phyloP scores from a whole-genome alignment of 495 filamentous ascomycete genomes.

The Lineolata rhizophorae region DNA sequence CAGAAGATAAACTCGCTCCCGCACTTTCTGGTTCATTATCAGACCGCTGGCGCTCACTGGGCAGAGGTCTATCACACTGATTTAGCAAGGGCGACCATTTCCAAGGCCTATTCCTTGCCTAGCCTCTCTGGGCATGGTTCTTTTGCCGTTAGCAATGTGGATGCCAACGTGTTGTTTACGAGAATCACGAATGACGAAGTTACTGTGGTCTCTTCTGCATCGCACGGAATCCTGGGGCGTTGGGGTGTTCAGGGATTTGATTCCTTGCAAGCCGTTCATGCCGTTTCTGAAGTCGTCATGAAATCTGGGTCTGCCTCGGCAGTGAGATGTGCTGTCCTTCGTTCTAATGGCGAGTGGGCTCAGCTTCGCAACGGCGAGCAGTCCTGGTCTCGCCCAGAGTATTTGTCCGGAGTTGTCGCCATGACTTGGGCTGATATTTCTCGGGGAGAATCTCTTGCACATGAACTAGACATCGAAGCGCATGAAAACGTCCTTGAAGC shows the following conservation, averaged over 20 bases:
- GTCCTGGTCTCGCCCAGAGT: slow-evolving; percentile 66
- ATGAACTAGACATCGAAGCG: slow-evolving; percentile 65
- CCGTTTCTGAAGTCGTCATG: slow-evolving; percentile 63
- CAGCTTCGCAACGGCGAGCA: slow-evolving; percentile 61
- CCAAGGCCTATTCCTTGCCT: slow-evolving; percentile 56
- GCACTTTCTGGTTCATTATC: slow-evolving; percentile 71
- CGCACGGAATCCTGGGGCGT: slow-evolving; percentile 49
- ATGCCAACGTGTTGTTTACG: slow-evolving; percentile 73
- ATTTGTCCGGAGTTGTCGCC: slow-evolving; percentile 48
- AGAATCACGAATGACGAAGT: slow-evolving; percentile 51
- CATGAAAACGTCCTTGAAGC: slow-evolving; percentile 58
- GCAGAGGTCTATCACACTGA: slow-evolving; percentile 76
- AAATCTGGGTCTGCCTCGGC: slow-evolving; percentile 41
- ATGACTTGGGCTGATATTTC: slow-evolving; percentile 53
- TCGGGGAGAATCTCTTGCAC: slow-evolving; percentile 48
- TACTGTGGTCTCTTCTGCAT: slow-evolving; percentile 50
- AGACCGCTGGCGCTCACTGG: slow-evolving; percentile 45
- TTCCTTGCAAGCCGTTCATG: slow-evolving; percentile 29
- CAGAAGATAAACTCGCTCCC: slow-evolving; percentile 42
- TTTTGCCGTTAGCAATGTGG: slow-evolving; percentile 56
- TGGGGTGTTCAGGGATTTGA: slow-evolving; percentile 29
- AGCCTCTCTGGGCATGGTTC: slow-evolving; percentile 42
- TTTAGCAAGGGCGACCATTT: slow-evolving; percentile 35
- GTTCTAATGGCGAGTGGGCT: slow-evolving; percentile 53
- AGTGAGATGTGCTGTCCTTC: slow-evolving; percentile 51